Evolutionary conservation across 2,329 filamentous ascomycete species (phyloP), one percentile per base, ranked within the genome.

Genomic region (Endoconidiophora laricicola): DNA sequence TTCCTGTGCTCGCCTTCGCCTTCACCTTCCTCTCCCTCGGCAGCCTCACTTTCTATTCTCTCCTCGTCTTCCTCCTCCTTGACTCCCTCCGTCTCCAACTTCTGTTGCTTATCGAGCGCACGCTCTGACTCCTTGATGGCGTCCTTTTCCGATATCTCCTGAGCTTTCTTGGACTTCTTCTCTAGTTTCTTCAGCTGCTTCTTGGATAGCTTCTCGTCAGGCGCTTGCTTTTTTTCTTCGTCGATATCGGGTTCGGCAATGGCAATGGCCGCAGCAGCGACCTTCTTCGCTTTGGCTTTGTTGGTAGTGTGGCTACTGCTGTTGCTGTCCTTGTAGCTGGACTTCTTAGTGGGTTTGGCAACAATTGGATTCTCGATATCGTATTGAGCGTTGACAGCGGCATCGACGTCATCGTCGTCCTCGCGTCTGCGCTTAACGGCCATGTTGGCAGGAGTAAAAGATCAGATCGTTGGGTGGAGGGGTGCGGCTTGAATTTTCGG

Each of bases 101-200:
- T 52, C 55, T 57, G 54, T 42, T 56, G 51, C 33, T 55, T 56
- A 44, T 50, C 48, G 36, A 56, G 42, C 7, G 49, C 24, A 16
- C 54, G 43, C 44, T 52, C 44, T 16, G 54, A 49, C 1, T 50
- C 46, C 48, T 56, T 56, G 48, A 58, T 57, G 23, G 49, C 48
- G 53, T 63, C 58, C 49, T 58, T 62, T 53, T 59, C 59, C 45
- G 59, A 59, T 48, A 62, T 59, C 50, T 63, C 61, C 29, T 58
- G 58, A 45, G 58, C 56, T 49, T 58, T 59, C 46, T 58, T 56
- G 38, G 57, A 56, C 52, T 56, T 59, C 33, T 57, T 62, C 55
- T 64, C 64, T 55, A 62, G 47, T 40, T 55, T 52, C 22, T 50
- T 51, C 46, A 55, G 62, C 36, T 59, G 58, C 55, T 63, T 64